phyloP scores from a whole-genome alignment of 306 rosid species.

The Nissolia schottii region DNA sequence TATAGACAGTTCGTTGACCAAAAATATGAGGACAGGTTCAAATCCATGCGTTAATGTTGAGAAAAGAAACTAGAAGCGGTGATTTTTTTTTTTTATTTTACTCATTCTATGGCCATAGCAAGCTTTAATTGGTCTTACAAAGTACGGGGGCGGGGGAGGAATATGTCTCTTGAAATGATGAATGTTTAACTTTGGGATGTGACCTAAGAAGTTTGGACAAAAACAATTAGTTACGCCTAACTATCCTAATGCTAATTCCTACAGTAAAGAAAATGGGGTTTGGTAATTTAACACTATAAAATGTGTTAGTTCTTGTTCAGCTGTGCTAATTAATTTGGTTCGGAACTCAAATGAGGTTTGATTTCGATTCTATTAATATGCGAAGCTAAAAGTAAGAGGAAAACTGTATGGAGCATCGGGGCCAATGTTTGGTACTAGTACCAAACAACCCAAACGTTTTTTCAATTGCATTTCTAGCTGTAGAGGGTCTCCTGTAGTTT shows the following conservation, averaged over 20 bases:
- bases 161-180: not conserved
- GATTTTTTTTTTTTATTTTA: too few species aligned
- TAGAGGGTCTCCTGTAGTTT: too few species aligned
- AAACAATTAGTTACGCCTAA: not conserved
- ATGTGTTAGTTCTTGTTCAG: not conserved
- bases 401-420: not conserved
- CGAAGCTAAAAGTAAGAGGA: not conserved
- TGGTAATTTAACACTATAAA: slow-evolving; percentile 1
- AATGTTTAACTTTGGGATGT: not conserved
- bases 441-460: too few species aligned
- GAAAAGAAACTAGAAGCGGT: not conserved
- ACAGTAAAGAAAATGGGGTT: slow-evolving; percentile 7
- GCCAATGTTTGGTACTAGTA: not conserved
- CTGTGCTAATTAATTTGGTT: not conserved
- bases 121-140: not conserved
- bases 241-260: not conserved
- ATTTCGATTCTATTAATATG: not conserved
- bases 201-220: not conserved
- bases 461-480: too few species aligned
- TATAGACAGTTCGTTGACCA: too few species aligned
- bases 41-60: not conserved
- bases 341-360: not conserved
- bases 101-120: not conserved
- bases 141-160: too few species aligned
- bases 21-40: too few species aligned